These are phyloP conservation scores for Aplosporella prunicola DNA, from an alignment of 2,329 filamentous ascomycete genomes.

Conservation along the genomic window DNA sequence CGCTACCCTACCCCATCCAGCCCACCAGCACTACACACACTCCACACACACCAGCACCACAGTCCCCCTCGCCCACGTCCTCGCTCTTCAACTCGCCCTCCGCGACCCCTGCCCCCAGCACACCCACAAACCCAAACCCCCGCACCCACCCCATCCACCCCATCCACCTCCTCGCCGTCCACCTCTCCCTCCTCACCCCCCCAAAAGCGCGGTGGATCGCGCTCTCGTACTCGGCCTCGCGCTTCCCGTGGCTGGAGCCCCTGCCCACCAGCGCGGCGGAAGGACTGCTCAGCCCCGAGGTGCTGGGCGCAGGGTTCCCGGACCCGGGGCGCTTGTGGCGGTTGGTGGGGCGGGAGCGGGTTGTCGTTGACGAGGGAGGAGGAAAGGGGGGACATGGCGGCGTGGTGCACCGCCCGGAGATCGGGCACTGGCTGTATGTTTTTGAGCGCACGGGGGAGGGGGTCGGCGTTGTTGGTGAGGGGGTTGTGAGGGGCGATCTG, in stretches of 20 bases:
- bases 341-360: conserved; percentile 24
- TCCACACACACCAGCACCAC: background rate
- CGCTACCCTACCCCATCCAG: conserved; percentile 22
- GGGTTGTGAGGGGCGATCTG: background rate
- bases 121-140: background rate
- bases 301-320: conserved; percentile 25
- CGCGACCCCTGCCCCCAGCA: no score
- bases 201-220: conserved; percentile 31
- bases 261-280: conserved; percentile 12
- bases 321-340: conserved; percentile 30
- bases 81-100: no score
- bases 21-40: background rate
- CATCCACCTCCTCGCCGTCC: conserved; percentile 29
- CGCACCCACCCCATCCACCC: conserved; percentile 22
- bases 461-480: background rate
- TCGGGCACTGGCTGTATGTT: conserved; percentile 32
- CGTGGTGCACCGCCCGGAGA: conserved; percentile 26
- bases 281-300: conserved; percentile 9
- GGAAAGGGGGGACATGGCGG: conserved; percentile 7
- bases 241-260: conserved; percentile 28
- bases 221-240: conserved; percentile 30
- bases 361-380: conserved; percentile 18
- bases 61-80: conserved; percentile 1
- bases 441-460: conserved; percentile 24
- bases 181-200: conserved; percentile 30